Evolutionary conservation across 768 basidiomycete genomes (phyloP), one percentile per base, ranked within the genome.

Genomic region (Ephemerocybe angulata): DNA sequence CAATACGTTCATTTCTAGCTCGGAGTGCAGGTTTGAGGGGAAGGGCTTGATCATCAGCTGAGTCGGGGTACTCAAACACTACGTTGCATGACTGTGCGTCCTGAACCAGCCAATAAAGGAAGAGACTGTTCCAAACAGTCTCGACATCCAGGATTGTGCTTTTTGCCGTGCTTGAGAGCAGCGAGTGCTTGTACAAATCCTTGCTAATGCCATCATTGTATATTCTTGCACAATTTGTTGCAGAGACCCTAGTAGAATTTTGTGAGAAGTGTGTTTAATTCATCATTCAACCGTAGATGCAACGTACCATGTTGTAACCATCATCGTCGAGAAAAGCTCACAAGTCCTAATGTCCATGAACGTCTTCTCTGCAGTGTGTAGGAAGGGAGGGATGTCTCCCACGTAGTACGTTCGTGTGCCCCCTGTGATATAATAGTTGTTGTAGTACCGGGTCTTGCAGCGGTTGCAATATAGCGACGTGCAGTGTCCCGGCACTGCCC

Each of bases 1-100:
- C 58, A 19, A 70, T 66, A 5, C 56, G 56, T 3, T 50, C 40
- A 29, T 68, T 72, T 6, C 68, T 58, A 12, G 15, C 46, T 12
- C 27, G 8, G 5, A 48, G 19, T 10, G 46, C 46, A 15, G 6
- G 8, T 12, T 48, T 15, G 8, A 48, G 25, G 11, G 13, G 46
- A 24, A 11, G 13, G 11, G 46, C 15, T 13, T 48, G 46, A 21
- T 8, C 8, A 5, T 6, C 10, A 19, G 15, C 46, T 8, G 22
- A 6, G 27, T 43, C 11, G 8, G 22, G 25, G 13, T 22, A 10
- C 10, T 28, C 12, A 8, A 48, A 28, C 10, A 22, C 11, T 8
- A 6, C 4, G 7, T 40, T 37, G 8, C 17, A 5, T 7, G 37
- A 28, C 11, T 6, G 6, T 8, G 28, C 22, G 19, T 51, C 50